Conservation (phyloP, 2,329 filamentous ascomycete species). For the Fonsecaea pedrosoi region DNA sequence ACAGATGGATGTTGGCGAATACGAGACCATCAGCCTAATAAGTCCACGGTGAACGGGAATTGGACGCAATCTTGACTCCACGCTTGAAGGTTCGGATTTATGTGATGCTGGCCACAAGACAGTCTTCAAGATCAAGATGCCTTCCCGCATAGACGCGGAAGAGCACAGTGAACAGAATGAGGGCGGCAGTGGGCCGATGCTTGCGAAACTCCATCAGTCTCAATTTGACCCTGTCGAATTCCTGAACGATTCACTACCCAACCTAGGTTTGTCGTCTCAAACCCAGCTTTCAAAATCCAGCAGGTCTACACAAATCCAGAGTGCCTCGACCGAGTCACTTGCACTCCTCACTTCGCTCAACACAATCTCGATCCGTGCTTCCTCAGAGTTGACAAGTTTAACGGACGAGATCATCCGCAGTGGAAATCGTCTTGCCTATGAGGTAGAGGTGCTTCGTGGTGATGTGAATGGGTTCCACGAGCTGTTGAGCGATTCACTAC, state of each 20-base stretch:
- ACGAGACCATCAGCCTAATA: background rate
- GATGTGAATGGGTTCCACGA: conserved; percentile 84
- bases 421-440: conserved; percentile 86
- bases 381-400: conserved; percentile 80
- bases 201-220: conserved; percentile 27
- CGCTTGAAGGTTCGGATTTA: background rate
- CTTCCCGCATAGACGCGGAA: conserved; percentile 22
- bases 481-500: conserved; percentile 73
- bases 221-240: conserved; percentile 84
- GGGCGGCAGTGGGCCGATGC: conserved; percentile 13
- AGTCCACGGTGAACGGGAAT: background rate
- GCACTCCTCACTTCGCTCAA: conserved; percentile 85
- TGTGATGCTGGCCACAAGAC: background rate
- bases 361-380: conserved; percentile 83
- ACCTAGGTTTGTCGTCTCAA: conserved; percentile 62
- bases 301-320: conserved; percentile 64
- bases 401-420: conserved; percentile 95
- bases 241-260: conserved; percentile 78
- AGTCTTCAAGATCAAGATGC: conserved; percentile 9
- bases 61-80: background rate
- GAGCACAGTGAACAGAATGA: background rate
- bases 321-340: conserved; percentile 78
- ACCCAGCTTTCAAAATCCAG: conserved; percentile 51
- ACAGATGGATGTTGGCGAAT: background rate
- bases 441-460: conserved; percentile 90